Evolutionary conservation across 805 yeast genomes (phyloP).

Genomic region (Barnettozyma botsteinii): DNA sequence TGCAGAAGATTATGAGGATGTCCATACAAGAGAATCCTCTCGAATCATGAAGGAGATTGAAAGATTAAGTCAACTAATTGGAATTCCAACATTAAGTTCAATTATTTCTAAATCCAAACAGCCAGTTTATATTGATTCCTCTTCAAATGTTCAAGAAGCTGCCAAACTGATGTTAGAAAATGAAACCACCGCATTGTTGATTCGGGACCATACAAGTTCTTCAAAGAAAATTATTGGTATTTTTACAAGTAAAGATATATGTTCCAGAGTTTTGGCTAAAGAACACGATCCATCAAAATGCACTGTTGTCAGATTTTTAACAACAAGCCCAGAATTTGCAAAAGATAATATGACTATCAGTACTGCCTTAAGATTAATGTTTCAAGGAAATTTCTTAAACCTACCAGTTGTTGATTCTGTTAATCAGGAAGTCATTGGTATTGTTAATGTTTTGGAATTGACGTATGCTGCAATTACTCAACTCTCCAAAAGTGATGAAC

Average conservation of each 20-base stretch:
- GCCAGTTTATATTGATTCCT: constrained; percentile 33
- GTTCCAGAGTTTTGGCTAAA: constrained; percentile 35
- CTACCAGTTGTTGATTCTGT: constrained; percentile 34
- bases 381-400: constrained; percentile 40
- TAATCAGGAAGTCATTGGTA: constrained; percentile 30
- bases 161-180: constrained; percentile 34
- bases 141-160: constrained; percentile 33
- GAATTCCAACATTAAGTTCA: constrained; percentile 34
- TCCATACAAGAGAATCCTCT: constrained; percentile 19
- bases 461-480: constrained; percentile 36
- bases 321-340: constrained; percentile 43
- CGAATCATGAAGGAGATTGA: constrained; percentile 31
- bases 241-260: constrained; percentile 41
- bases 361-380: constrained; percentile 40
- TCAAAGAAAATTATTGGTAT: constrained; percentile 38
- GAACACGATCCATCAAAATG: constrained; percentile 32
- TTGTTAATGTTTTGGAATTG: constrained; percentile 38
- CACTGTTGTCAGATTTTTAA: constrained; percentile 38
- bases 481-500: constrained; percentile 26
- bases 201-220: constrained; percentile 29
- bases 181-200: constrained; percentile 37
- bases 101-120: constrained; percentile 15
- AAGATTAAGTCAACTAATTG: constrained; percentile 33
- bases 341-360: constrained; percentile 33
- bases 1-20: constrained; percentile 25